Conservation (phyloP, 306 rosid species). For the Casuarina glauca region DNA sequence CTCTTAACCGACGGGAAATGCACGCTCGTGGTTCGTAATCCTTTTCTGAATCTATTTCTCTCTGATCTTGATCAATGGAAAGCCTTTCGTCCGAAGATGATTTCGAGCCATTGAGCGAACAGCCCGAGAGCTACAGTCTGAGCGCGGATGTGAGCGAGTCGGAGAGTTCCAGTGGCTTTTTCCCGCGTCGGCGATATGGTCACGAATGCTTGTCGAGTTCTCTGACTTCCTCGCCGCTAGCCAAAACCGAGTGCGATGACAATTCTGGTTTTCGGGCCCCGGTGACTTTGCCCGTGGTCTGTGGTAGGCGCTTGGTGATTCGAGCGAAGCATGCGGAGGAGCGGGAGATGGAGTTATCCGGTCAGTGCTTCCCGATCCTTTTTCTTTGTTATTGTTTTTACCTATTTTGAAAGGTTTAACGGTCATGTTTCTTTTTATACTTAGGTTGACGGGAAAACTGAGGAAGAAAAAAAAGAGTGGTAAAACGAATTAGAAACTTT, state of each 20-base stretch:
- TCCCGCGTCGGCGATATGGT: conserved; percentile 23
- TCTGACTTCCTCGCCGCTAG: conserved; percentile 25
- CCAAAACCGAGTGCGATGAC: conserved; percentile 6
- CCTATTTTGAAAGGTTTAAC: background rate
- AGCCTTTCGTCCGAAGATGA: conserved; percentile 40
- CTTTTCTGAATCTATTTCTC: background rate
- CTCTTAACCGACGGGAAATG: conserved; percentile 4
- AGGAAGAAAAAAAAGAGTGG: background rate
- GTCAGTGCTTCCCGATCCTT: conserved; percentile 23
- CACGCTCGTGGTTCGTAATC: conserved; percentile 7
- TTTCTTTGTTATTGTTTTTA: background rate
- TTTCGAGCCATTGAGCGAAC: conserved; percentile 27
- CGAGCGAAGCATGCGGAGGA: conserved; percentile 9
- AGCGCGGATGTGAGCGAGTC: conserved; percentile 49
- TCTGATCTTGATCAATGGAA: conserved; percentile 31
- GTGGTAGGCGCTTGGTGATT: conserved; percentile 23
- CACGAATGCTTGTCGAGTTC: conserved; percentile 26
- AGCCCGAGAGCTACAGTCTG: conserved; percentile 38
- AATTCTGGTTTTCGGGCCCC: background rate
- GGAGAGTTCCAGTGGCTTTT: conserved; percentile 30
- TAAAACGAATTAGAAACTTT: background rate
- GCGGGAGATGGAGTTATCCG: conserved; percentile 26
- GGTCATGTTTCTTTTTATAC: background rate
- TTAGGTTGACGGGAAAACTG: background rate
- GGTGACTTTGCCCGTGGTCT: conserved; percentile 11